phyloP scores from a whole-genome alignment of 1,139 yeast genomes.

The Saccharomyces hybrid region DNA sequence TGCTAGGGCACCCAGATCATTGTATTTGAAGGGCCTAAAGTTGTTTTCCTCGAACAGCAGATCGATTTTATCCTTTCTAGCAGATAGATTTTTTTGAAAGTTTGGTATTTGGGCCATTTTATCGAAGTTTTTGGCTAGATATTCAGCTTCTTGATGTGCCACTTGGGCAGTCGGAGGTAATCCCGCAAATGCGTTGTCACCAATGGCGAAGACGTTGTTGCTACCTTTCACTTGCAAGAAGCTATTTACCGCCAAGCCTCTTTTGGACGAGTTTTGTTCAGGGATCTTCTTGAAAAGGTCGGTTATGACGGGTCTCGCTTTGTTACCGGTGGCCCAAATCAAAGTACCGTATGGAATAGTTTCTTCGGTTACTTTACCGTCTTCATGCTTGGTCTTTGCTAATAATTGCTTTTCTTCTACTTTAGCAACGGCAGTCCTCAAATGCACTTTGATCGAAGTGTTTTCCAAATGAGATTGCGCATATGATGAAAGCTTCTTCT shows the following conservation, averaged over 20 bases:
- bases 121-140: slow-evolving; percentile 68
- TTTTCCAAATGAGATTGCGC: slow-evolving; percentile 77
- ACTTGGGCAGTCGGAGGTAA: slow-evolving; percentile 97
- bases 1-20: slow-evolving; percentile 71
- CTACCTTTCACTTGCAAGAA: slow-evolving; percentile 81
- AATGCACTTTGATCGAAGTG: slow-evolving; percentile 65
- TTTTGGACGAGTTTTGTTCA: slow-evolving; percentile 78
- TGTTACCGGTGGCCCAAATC: slow-evolving; percentile 98
- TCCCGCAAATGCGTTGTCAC: slow-evolving; percentile 86
- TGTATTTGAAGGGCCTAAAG: slow-evolving; percentile 55
- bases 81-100: slow-evolving; percentile 41
- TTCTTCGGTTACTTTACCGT: slow-evolving; percentile 42
- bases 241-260: slow-evolving; percentile 82
- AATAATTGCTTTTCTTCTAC: slow-evolving; percentile 63
- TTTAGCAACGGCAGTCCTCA: slow-evolving; percentile 82
- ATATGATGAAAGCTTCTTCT: slow-evolving; percentile 75
- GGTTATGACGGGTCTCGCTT: slow-evolving; percentile 71
- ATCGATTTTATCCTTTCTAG: slow-evolving; percentile 34
- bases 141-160: slow-evolving; percentile 91
- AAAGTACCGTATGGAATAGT: slow-evolving; percentile 86
- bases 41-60: slow-evolving; percentile 39
- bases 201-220: slow-evolving; percentile 74
- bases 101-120: slow-evolving; percentile 64
- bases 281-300: slow-evolving; percentile 68
- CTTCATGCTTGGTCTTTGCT: slow-evolving; percentile 68